Conservation (phyloP, 2,329 filamentous ascomycete species). For the Ascochyta fabae region DNA sequence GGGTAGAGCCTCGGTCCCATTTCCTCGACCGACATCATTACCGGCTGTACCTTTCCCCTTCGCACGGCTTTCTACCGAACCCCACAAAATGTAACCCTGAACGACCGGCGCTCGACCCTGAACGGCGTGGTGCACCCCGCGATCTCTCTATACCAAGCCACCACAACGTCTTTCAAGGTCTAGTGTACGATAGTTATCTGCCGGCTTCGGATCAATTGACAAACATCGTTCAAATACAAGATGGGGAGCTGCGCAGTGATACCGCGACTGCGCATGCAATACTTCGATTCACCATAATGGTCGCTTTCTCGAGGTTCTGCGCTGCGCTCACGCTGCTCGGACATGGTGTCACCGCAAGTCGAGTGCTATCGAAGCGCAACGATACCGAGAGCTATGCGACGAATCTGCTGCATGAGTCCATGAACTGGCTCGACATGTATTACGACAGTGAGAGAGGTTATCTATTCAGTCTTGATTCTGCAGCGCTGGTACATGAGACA, state of each 20-base stretch:
- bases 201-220: slow-evolving; percentile 5
- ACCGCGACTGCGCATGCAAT: neutral
- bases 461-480: slow-evolving; percentile 57
- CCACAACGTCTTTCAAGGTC: neutral
- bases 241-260: slow-evolving; percentile 1
- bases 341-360: slow-evolving; percentile 13
- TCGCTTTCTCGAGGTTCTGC: slow-evolving; percentile 18
- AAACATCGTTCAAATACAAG: neutral
- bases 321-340: slow-evolving; percentile 19
- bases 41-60: slow-evolving; percentile 16
- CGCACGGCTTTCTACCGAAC: slow-evolving; percentile 23
- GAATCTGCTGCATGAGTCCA: slow-evolving; percentile 53
- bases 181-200: neutral
- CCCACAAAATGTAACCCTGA: slow-evolving; percentile 17
- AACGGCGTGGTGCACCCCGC: slow-evolving; percentile 12
- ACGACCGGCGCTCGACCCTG: slow-evolving; percentile 17
- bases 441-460: slow-evolving; percentile 63
- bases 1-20: slow-evolving; percentile 11
- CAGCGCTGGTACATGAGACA: slow-evolving; percentile 63
- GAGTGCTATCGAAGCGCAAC: slow-evolving; percentile 20
- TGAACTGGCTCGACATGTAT: slow-evolving; percentile 62
- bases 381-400: slow-evolving; percentile 24
- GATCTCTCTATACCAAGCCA: slow-evolving; percentile 9
- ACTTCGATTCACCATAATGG: neutral
- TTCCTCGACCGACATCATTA: slow-evolving; percentile 17